Percentiles rank a stretch among this genome's conserved stretches.
Conservation (phyloP, 257 asterid genomes). For the Penstemon barbatus region DNA sequence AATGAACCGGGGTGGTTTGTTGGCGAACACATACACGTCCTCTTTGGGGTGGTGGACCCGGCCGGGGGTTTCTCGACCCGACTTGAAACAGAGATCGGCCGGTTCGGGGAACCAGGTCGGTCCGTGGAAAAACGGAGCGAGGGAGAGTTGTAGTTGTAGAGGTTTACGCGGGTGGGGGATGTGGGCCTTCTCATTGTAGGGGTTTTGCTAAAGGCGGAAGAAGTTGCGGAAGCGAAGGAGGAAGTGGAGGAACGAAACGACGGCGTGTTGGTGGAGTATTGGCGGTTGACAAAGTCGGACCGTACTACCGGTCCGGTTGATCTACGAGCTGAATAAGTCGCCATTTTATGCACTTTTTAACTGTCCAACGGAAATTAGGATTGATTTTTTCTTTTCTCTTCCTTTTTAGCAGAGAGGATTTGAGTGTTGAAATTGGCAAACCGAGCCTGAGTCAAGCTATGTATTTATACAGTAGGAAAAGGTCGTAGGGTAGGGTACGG, state of each 20-base stretch:
- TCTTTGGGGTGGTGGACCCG: slow-evolving; percentile 31
- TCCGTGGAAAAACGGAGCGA: slow-evolving; percentile 29
- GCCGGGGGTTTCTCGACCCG: slow-evolving; percentile 28
- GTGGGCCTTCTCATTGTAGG: background rate
- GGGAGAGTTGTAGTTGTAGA: slow-evolving; percentile 15
- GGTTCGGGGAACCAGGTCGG: slow-evolving; percentile 33
- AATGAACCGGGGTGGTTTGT: slow-evolving; percentile 66
- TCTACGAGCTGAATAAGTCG: slow-evolving; percentile 41
- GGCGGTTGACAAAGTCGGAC: slow-evolving; percentile 23
- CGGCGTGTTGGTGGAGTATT: background rate
- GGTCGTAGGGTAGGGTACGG: no score
- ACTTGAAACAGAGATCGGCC: slow-evolving; percentile 26
- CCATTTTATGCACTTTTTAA: slow-evolving; percentile 27
- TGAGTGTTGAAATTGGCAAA: slow-evolving; percentile 44
- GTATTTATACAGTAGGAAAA: slow-evolving; percentile 30
- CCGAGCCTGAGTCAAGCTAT: slow-evolving; percentile 25
- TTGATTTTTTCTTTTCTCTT: background rate
- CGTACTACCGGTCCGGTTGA: slow-evolving; percentile 55
- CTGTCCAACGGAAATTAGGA: background rate
- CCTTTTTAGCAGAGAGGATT: background rate
- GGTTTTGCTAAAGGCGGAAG: slow-evolving; percentile 36
- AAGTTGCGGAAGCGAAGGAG: slow-evolving; percentile 43
- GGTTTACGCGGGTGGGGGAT: slow-evolving; percentile 35
- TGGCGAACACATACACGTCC: slow-evolving; percentile 60
- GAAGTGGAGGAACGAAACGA: slow-evolving; percentile 6